Evolutionary conservation across 2,329 filamentous ascomycete genomes (phyloP).

Genomic region (Claviceps africana): DNA sequence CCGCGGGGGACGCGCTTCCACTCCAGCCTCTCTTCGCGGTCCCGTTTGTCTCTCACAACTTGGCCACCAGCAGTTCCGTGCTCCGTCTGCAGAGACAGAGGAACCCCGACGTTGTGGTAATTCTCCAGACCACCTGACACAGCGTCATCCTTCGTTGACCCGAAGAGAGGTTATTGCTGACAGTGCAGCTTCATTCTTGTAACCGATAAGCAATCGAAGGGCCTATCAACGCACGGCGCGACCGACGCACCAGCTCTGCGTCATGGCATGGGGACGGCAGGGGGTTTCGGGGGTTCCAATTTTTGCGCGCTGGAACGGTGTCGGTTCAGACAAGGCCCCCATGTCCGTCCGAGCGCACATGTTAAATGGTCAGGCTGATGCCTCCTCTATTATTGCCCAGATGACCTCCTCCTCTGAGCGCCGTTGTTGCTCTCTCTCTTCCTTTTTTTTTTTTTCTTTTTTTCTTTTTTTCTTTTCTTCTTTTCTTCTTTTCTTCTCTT

Average conservation of each 20-base stretch:
- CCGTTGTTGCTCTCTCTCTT: background rate
- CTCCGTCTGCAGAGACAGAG: background rate
- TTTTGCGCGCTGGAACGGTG: background rate
- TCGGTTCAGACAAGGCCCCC: no score
- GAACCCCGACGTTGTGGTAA: no score
- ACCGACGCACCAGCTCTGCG: constrained; percentile 1
- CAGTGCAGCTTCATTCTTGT: constrained; percentile 1
- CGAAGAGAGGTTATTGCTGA: background rate
- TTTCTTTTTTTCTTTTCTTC: no score
- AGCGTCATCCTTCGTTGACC: background rate
- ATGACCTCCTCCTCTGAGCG: background rate
- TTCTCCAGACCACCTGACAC: background rate
- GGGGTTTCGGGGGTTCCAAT: background rate
- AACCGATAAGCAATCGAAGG: background rate
- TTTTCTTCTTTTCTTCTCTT: no score
- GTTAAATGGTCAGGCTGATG: constrained; percentile 1
- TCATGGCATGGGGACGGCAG: background rate
- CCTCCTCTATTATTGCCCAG: background rate
- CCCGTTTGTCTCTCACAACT: background rate
- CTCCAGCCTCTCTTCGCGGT: background rate
- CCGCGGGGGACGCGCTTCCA: no score
- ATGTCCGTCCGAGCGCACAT: background rate
- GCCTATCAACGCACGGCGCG: background rate
- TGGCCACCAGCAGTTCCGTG: background rate
- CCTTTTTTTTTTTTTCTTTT: no score